Evolutionary conservation across 2,329 filamentous ascomycete species (phyloP).

Genomic region (Neophaeococcomyces aloes): DNA sequence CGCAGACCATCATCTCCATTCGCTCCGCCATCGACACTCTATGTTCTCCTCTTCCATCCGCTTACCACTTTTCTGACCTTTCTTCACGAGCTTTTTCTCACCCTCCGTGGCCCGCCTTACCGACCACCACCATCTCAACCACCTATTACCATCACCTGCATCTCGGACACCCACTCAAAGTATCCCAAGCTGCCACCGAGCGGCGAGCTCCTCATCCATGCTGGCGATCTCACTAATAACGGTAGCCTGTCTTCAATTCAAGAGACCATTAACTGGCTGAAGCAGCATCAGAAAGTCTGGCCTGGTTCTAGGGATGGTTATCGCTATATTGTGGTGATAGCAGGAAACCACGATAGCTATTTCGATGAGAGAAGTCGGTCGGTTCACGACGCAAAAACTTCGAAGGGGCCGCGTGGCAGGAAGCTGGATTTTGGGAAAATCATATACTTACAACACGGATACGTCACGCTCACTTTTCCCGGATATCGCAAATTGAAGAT

Average conservation of each 20-base stretch:
- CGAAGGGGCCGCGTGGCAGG: conserved; percentile 33
- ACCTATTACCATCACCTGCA: conserved; percentile 67
- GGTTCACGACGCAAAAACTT: conserved; percentile 40
- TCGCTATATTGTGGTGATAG: conserved; percentile 67
- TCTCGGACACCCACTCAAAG: conserved; percentile 77
- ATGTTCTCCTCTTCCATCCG: conserved; percentile 58
- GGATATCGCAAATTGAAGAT: conserved; percentile 53
- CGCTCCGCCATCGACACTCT: conserved; percentile 43
- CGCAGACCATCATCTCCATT: conserved; percentile 30
- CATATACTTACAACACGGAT: conserved; percentile 63
- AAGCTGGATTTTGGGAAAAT: conserved; percentile 56
- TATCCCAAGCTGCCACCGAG: conserved; percentile 51
- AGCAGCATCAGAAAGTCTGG: conserved; percentile 37
- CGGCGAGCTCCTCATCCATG: conserved; percentile 81
- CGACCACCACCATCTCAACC: conserved; percentile 43
- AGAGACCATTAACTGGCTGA: conserved; percentile 73
- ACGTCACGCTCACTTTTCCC: conserved; percentile 52
- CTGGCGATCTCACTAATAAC: conserved; percentile 68
- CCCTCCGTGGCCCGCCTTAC: conserved; percentile 57
- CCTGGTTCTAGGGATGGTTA: conserved; percentile 44
- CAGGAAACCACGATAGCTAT: conserved; percentile 82
- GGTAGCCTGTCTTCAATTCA: conserved; percentile 68
- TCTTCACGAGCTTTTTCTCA: conserved; percentile 54
- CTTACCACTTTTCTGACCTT: conserved; percentile 52
- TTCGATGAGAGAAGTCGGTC: conserved; percentile 58